phyloP scores from a whole-genome alignment of 768 basidiomycete genomes.

The Boletus eberwhitei region DNA sequence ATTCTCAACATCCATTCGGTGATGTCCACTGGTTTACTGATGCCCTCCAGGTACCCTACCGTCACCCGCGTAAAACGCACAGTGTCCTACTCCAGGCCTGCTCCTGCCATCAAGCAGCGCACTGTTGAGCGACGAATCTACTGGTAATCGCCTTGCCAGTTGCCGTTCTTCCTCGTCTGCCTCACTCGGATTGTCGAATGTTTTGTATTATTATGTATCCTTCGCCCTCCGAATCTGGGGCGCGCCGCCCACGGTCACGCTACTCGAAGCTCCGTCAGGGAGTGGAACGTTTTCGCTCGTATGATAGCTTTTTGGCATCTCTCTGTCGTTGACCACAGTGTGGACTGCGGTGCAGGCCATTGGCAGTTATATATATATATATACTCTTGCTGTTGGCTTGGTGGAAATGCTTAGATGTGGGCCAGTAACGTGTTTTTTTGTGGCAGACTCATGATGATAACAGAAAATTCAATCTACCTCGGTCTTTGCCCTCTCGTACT shows the following conservation, averaged over 20 bases:
- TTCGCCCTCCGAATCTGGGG: neutral
- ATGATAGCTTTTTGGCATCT: conserved; percentile 14
- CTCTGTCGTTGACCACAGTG: conserved; percentile 9
- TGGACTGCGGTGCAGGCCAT: conserved; percentile 22
- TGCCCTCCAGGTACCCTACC: conserved; percentile 59
- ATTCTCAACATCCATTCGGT: conserved; percentile 4
- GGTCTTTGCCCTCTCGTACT: neutral
- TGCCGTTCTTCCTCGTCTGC: neutral
- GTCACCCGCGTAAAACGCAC: conserved; percentile 77
- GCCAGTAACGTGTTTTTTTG: conserved; percentile 12
- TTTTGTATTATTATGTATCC: conserved; percentile 35
- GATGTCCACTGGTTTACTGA: conserved; percentile 2
- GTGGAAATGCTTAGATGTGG: conserved; percentile 10
- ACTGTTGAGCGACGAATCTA: conserved; percentile 75
- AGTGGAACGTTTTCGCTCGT: conserved; percentile 18
- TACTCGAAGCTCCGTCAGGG: conserved; percentile 54
- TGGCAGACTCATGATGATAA: conserved; percentile 1
- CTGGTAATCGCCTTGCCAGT: conserved; percentile 46
- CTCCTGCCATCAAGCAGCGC: conserved; percentile 41
- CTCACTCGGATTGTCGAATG: conserved; percentile 18
- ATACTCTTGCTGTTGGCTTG: conserved; percentile 1
- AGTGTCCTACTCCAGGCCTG: conserved; percentile 55
- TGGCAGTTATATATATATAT: conserved; percentile 4
- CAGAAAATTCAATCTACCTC: conserved; percentile 6
- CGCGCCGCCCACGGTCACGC: conserved; percentile 35